Conservation (phyloP, 441 rosid genomes). For the Brassica balearica region DNA sequence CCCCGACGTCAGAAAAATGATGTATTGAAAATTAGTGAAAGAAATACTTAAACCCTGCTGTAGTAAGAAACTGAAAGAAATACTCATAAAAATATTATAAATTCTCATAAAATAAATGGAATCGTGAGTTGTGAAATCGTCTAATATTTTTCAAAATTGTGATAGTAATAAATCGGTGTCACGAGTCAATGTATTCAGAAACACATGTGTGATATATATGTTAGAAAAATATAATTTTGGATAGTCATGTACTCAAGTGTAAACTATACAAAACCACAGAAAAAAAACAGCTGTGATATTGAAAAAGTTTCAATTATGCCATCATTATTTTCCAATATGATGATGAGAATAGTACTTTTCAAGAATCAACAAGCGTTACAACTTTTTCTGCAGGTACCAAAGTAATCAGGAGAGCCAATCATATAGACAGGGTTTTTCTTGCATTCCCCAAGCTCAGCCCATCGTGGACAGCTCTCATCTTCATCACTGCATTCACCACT, state of each 20-base stretch:
- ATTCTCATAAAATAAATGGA: background rate
- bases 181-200: background rate
- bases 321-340: constrained; percentile 11
- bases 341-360: background rate
- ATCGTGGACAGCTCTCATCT: constrained; percentile 70
- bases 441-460: constrained; percentile 93
- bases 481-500: constrained; percentile 71
- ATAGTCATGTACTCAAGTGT: background rate
- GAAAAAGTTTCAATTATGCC: background rate
- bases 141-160: background rate
- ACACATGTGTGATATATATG: background rate
- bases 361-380: constrained; percentile 68
- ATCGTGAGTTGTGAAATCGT: background rate
- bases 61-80: background rate
- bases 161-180: background rate
- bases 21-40: background rate
- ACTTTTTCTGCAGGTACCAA: constrained; percentile 91
- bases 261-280: background rate
- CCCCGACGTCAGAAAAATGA: background rate
- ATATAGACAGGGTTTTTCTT: constrained; percentile 84
- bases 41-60: background rate
- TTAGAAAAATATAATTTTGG: background rate
- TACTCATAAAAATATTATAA: background rate
- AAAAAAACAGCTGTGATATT: background rate
- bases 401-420: constrained; percentile 93